Evolutionary conservation across 1,284 basidiomycete genomes (phyloP).

Genomic region (Rhodofomes roseus): DNA sequence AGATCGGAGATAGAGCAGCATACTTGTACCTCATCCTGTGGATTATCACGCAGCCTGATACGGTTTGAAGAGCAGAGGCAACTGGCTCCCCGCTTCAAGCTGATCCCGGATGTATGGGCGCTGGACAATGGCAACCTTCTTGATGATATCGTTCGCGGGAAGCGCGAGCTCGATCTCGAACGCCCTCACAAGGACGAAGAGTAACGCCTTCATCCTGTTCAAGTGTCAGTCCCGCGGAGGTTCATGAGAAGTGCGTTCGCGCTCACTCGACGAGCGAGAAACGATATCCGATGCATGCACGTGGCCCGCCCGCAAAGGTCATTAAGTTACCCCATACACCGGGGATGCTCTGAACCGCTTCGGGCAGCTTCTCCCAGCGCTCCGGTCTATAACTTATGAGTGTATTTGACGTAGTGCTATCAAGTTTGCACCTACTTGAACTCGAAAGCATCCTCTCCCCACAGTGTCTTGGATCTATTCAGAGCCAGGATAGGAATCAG

Average conservation of each 20-base stretch:
- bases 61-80: neutral
- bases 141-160: slow-evolving; percentile 24
- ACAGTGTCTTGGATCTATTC: slow-evolving; percentile 43
- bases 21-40: neutral
- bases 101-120: slow-evolving; percentile 11
- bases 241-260: neutral
- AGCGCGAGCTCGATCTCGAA: slow-evolving; percentile 56
- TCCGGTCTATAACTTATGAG: slow-evolving; percentile 36
- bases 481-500: slow-evolving; percentile 44
- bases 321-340: slow-evolving; percentile 55
- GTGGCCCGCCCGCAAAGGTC: slow-evolving; percentile 56
- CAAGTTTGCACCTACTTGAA: slow-evolving; percentile 34
- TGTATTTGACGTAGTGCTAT: no score
- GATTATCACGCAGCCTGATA: neutral
- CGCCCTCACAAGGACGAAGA: slow-evolving; percentile 28
- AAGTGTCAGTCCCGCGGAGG: neutral
- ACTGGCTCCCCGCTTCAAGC: neutral
- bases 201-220: slow-evolving; percentile 43
- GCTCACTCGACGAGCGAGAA: slow-evolving; percentile 62
- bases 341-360: slow-evolving; percentile 41
- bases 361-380: slow-evolving; percentile 49
- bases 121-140: slow-evolving; percentile 16
- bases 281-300: slow-evolving; percentile 63
- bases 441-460: slow-evolving; percentile 51
- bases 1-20: neutral